These are phyloP conservation scores for Lupinus albus DNA, from an alignment of 306 rosid species.

Conservation along the genomic window DNA sequence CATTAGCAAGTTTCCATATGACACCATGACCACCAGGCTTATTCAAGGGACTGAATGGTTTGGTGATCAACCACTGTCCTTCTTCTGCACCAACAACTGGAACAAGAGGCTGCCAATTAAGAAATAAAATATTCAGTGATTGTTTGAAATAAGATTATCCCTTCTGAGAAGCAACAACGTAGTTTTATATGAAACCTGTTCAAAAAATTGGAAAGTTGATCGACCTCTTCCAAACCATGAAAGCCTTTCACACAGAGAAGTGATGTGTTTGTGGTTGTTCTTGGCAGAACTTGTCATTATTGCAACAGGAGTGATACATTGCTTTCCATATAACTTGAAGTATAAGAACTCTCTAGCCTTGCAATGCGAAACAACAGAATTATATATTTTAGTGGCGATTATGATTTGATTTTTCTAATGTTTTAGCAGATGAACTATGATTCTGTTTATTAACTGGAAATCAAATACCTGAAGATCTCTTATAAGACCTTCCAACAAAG, in stretches of 20 bases:
- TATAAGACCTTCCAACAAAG: constrained; percentile 93
- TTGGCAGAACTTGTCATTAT: constrained; percentile 97
- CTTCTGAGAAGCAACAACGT: constrained; percentile 32
- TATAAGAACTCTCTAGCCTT: constrained; percentile 96
- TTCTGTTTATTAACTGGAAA: constrained; percentile 37
- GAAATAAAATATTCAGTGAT: constrained; percentile 42
- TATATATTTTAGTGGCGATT: constrained; percentile 14
- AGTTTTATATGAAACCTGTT: constrained; percentile 73
- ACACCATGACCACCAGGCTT: constrained; percentile 99
- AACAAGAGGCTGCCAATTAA: constrained; percentile 87
- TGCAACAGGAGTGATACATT: constrained; percentile 92
- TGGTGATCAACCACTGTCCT: constrained; percentile 82
- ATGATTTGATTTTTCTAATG: constrained; percentile 34
- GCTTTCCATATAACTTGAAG: constrained; percentile 85
- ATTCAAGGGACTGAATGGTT: constrained; percentile 75
- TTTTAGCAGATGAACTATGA: constrained; percentile 26
- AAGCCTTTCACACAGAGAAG: constrained; percentile 75
- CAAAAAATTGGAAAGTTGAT: constrained; percentile 90
- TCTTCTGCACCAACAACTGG: constrained; percentile 87
- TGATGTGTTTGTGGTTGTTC: constrained; percentile 77
- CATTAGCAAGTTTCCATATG: constrained; percentile 94
- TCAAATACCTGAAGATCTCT: constrained; percentile 96
- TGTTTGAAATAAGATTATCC: constrained; percentile 33
- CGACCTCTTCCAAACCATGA: constrained; percentile 97
- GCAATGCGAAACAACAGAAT: constrained; percentile 43